phyloP scores from a whole-genome alignment of 306 rosid species.

The Fragaria iinumae region DNA sequence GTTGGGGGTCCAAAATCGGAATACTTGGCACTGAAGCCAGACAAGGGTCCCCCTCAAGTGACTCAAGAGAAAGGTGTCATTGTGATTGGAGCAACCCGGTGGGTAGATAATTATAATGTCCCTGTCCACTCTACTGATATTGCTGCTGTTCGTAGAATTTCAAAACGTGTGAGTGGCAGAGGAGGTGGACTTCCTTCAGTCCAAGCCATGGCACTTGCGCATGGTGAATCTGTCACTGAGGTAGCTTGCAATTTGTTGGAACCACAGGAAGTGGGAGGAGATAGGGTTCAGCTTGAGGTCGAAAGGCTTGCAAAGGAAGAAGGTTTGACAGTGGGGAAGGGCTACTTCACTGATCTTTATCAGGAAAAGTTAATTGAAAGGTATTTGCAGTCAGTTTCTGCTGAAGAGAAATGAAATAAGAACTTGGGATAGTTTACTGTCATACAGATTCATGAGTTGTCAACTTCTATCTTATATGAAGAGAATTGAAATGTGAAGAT shows the following conservation, averaged over 20 bases:
- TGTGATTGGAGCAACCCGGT: conserved; percentile 60
- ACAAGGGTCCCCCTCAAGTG: conserved; percentile 64
- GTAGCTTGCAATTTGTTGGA: conserved; percentile 64
- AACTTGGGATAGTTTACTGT: not conserved
- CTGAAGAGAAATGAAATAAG: conserved; percentile 14
- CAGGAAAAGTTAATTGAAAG: conserved; percentile 60
- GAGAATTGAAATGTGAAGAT: not conserved
- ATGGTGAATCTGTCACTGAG: conserved; percentile 39
- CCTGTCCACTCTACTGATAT: conserved; percentile 63
- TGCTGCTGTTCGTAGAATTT: conserved; percentile 43
- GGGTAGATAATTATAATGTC: conserved; percentile 78
- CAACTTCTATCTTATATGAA: not conserved
- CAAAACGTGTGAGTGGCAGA: conserved; percentile 41
- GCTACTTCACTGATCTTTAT: conserved; percentile 77
- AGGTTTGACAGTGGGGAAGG: conserved; percentile 58
- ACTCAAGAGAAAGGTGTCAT: conserved; percentile 51
- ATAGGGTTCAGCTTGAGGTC: conserved; percentile 47
- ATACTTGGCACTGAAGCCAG: conserved; percentile 53
- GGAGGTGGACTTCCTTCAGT: conserved; percentile 65
- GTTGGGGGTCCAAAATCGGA: conserved; percentile 48
- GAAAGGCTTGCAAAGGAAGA: conserved; percentile 66
- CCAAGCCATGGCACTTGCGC: conserved; percentile 84
- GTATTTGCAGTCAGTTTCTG: conserved; percentile 35
- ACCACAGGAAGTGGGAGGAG: conserved; percentile 55
- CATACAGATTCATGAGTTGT: not conserved